A percentile compares a stretch with the other conserved stretches of the same genome.
Conservation (phyloP, 257 asterid species). For the Capsicum pubescens region DNA sequence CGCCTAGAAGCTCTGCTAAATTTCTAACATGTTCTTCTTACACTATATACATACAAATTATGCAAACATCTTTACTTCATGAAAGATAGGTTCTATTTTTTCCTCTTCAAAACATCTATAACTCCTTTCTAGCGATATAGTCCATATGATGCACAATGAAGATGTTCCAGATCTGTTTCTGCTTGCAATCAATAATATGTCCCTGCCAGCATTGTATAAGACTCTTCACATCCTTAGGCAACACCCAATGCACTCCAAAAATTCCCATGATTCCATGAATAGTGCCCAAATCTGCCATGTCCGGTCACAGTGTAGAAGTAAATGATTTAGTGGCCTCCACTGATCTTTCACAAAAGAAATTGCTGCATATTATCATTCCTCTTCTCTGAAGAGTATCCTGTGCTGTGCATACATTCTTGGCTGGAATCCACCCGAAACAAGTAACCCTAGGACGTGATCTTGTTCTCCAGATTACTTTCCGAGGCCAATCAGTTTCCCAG, state of each 20-base stretch:
- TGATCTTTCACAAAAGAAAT: not conserved
- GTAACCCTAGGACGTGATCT: not conserved
- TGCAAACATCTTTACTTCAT: not conserved
- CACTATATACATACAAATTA: not conserved
- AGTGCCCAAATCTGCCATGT: not conserved
- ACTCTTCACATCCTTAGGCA: not conserved
- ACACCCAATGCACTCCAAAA: not conserved
- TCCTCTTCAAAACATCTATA: not conserved
- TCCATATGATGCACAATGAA: not conserved
- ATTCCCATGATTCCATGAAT: not conserved
- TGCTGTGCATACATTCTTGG: not conserved
- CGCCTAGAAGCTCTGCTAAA: not conserved
- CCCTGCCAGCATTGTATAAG: not conserved
- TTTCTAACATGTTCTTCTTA: not conserved
- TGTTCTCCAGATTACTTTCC: not conserved
- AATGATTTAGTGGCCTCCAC: not conserved
- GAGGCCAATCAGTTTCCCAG: not conserved
- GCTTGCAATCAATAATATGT: not conserved
- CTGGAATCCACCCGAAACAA: not conserved
- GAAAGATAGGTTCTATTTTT: not conserved
- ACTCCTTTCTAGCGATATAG: not conserved
- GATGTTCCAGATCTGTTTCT: not conserved
- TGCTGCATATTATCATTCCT: not conserved
- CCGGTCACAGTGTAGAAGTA: not conserved
- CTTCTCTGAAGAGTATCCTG: not conserved